These are phyloP conservation scores for Cercophora sp. DNA, from an alignment of 495 filamentous ascomycete species.

Conservation along the genomic window DNA sequence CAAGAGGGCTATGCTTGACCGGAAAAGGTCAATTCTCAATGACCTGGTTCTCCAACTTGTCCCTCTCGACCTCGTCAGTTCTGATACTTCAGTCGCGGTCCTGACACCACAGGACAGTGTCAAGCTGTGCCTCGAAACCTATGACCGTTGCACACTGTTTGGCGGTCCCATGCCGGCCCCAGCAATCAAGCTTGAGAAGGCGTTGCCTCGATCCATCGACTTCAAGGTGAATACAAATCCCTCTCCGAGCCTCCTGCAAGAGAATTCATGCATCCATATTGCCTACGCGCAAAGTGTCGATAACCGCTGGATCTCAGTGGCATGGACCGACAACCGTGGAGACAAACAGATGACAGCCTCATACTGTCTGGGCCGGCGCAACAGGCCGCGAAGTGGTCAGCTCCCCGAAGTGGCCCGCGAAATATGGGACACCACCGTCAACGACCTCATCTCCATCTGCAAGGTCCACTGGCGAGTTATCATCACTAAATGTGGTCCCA, in stretches of 20 bases:
- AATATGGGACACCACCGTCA: constrained; percentile 82
- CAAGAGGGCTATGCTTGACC: constrained; percentile 48
- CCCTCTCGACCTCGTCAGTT: constrained; percentile 66
- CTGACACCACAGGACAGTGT: constrained; percentile 62
- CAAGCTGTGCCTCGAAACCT: constrained; percentile 76
- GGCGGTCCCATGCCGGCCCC: constrained; percentile 54
- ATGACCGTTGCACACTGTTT: constrained; percentile 72
- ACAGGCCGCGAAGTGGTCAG: constrained; percentile 47
- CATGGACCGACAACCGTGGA: constrained; percentile 88
- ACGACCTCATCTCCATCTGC: constrained; percentile 64
- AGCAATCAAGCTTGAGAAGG: constrained; percentile 70
- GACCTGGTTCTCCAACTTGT: constrained; percentile 83
- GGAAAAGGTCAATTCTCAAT: constrained; percentile 47
- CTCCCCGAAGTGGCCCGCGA: constrained; percentile 67
- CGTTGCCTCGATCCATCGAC: constrained; percentile 65
- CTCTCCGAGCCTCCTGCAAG: constrained; percentile 70
- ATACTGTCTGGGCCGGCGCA: constrained; percentile 70
- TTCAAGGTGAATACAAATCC: constrained; percentile 71
- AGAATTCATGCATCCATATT: constrained; percentile 80
- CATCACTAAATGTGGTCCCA: constrained; percentile 66
- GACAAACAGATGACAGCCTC: constrained; percentile 71
- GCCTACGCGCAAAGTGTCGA: constrained; percentile 80
- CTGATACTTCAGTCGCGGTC: constrained; percentile 60
- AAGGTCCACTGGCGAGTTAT: constrained; percentile 78
- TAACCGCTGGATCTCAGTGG: constrained; percentile 80